phyloP scores from a whole-genome alignment of 768 basidiomycete genomes.

The Dentipellis fragilis region DNA sequence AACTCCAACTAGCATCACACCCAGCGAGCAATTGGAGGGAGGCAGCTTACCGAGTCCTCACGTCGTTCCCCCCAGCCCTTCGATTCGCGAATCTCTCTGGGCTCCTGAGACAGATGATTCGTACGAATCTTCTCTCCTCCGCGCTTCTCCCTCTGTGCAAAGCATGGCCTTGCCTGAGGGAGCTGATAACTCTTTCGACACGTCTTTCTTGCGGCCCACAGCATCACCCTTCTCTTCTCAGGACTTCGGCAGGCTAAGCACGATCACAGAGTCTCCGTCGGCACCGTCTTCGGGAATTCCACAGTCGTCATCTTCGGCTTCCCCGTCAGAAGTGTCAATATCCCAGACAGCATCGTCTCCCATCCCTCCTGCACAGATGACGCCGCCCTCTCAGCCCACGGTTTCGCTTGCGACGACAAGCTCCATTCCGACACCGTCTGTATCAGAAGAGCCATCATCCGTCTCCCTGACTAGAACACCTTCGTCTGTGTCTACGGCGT shows the following conservation, averaged over 20 bases:
- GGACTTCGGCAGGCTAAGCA: conserved; percentile 7
- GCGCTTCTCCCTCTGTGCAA: conserved; percentile 56
- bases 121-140: conserved; percentile 69
- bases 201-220: conserved; percentile 62
- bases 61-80: conserved; percentile 29
- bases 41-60: conserved; percentile 15
- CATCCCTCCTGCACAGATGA: conserved; percentile 19
- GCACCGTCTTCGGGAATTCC: conserved; percentile 17
- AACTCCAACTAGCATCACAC: conserved; percentile 9
- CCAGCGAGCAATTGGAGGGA: not conserved
- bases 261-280: conserved; percentile 15
- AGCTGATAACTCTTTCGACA: conserved; percentile 58
- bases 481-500: conserved; percentile 21
- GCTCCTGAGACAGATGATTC: conserved; percentile 55
- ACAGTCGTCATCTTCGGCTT: conserved; percentile 31
- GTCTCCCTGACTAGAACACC: conserved; percentile 24
- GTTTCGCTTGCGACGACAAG: conserved; percentile 13
- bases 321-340: conserved; percentile 31
- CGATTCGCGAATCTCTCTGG: conserved; percentile 41
- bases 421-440: conserved; percentile 6
- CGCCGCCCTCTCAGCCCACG: conserved; percentile 24
- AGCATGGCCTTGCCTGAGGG: conserved; percentile 45
- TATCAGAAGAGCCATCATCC: conserved; percentile 6
- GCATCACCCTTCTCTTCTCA: conserved; percentile 22
- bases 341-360: conserved; percentile 24